These are phyloP conservation scores for Cyclotella kingstonii DNA, from an alignment of 108 stramenopile genomes.

Conservation along the genomic window DNA sequence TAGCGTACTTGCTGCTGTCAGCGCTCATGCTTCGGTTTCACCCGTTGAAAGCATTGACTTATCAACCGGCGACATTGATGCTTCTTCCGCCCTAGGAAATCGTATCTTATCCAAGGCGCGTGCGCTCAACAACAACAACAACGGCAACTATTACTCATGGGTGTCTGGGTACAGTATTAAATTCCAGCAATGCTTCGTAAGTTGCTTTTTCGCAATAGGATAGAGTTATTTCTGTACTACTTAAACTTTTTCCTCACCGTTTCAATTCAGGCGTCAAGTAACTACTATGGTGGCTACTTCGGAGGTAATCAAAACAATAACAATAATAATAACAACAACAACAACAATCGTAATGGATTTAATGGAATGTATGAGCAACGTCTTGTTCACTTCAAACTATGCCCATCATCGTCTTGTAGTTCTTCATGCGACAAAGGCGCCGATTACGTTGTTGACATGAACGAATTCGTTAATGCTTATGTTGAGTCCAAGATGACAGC, in stretches of 20 bases:
- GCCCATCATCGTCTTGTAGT: constrained; percentile 24
- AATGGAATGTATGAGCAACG: constrained; percentile 33
- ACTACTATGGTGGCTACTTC: constrained; percentile 33
- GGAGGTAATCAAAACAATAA: constrained; percentile 21
- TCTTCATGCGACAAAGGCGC: constrained; percentile 21
- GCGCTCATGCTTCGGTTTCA: constrained; percentile 9
- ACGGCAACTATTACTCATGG: constrained; percentile 26
- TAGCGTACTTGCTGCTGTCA: constrained; percentile 8
- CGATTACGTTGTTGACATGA: constrained; percentile 46
- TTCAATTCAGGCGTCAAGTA: constrained; percentile 1
- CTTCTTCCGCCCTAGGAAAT: constrained; percentile 18
- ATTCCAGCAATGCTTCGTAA: constrained; percentile 31
- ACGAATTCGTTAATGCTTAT: constrained; percentile 39
- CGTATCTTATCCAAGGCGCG: constrained; percentile 42
- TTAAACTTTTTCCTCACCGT: neutral
- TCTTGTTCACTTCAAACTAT: constrained; percentile 50
- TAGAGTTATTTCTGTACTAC: neutral
- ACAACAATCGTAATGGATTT: constrained; percentile 26
- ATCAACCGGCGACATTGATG: constrained; percentile 18
- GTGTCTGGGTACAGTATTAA: constrained; percentile 19
- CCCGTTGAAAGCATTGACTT: constrained; percentile 15
- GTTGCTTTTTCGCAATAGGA: too few species aligned
- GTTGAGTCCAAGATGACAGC: constrained; percentile 30
- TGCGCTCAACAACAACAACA: constrained; percentile 26
- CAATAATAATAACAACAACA: constrained; percentile 17